Evolutionary conservation across 2,329 filamentous ascomycete genomes (phyloP).

Genomic region (Didymella keratinophila): DNA sequence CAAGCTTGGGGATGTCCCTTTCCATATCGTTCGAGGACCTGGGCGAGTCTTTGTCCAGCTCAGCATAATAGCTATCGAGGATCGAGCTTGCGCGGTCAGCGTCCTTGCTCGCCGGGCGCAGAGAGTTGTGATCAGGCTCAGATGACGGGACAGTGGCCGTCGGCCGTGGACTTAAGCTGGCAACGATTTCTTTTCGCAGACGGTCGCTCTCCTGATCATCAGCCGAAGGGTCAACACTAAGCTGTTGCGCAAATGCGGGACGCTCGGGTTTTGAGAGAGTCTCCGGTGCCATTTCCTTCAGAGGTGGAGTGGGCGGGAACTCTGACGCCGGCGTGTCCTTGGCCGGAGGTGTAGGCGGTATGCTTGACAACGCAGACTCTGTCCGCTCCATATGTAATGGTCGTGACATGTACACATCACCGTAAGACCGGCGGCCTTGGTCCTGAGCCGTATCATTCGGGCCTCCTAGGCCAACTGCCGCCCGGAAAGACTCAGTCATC

Average conservation of each 20-base stretch:
- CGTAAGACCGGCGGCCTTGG: conserved; percentile 25
- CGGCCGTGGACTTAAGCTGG: conserved; percentile 62
- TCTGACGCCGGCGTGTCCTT: conserved; percentile 53
- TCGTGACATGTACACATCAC: conserved; percentile 48
- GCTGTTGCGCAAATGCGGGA: conserved; percentile 40
- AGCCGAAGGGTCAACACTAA: conserved; percentile 61
- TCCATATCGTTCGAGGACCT: conserved; percentile 34
- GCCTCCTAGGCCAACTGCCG: conserved; percentile 45
- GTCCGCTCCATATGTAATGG: conserved; percentile 51
- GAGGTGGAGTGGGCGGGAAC: conserved; percentile 38
- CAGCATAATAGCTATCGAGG: conserved; percentile 68
- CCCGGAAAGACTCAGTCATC: conserved; percentile 57
- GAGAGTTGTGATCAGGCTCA: conserved; percentile 34
- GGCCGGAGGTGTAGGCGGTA: conserved; percentile 56
- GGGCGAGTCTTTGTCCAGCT: conserved; percentile 54
- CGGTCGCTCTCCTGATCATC: conserved; percentile 74
- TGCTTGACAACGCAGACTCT: conserved; percentile 46
- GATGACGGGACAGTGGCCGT: conserved; percentile 26
- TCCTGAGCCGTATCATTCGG: conserved; percentile 26
- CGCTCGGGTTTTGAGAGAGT: conserved; percentile 27
- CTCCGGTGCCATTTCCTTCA: conserved; percentile 51
- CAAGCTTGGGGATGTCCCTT: conserved; percentile 17
- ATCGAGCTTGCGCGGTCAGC: conserved; percentile 67
- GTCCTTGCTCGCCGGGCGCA: conserved; percentile 34
- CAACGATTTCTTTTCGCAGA: conserved; percentile 77